Base-by-base conservation (phyloP, 345 rosid genomes). In the Syzygium aromaticum region DNA sequence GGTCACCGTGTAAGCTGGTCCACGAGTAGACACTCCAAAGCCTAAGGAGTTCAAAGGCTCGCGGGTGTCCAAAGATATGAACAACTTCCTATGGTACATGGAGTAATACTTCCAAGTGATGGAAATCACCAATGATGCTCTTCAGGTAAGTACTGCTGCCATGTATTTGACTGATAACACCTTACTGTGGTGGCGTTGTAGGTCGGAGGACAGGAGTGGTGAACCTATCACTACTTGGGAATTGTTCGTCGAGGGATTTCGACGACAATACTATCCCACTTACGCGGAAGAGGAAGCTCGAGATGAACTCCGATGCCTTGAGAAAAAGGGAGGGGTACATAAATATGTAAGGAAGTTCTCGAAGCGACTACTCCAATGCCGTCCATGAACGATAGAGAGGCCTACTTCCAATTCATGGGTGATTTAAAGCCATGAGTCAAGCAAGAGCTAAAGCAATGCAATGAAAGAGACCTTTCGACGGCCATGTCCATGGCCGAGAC, bases 201-300 rank as follows among this genome's bases (percentile, higher is more conserved):
- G 28, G 28, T 23, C 2, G 5, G 11, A 11, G 0, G 7, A 25
- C 11, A 23, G 28, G n/a, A 21, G 14, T 25, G 63, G 13, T 23
- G 63, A 21, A 25, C n/a, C 12, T 2, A 25, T 57, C 63, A 11
- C 12, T 11, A 25, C 7, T 4, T 5, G 5, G 63, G 28, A 57
- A 57, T 5, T 11, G 5, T 57, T 25, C 5, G 5, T 10, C 2
- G 3, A 25, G 5, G 63, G 25, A 25, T 57, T 57, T 4, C 1
- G 6, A 11, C 5, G 12, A 25, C 6, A 57, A 8, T 57, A 0
- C 6, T 57, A 2, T 8, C 15, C 28, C 6, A 25, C 63, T 3
- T 57, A 25, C 11, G 28, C 5, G 63, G n/a, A 57, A 25, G 27
- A 57, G 5, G 14, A 57, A 57, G 63, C 63, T 25, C 6, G 3